Evolutionary conservation across 345 rosid species (phyloP).

Genomic region (Atalantia buxifolia): DNA sequence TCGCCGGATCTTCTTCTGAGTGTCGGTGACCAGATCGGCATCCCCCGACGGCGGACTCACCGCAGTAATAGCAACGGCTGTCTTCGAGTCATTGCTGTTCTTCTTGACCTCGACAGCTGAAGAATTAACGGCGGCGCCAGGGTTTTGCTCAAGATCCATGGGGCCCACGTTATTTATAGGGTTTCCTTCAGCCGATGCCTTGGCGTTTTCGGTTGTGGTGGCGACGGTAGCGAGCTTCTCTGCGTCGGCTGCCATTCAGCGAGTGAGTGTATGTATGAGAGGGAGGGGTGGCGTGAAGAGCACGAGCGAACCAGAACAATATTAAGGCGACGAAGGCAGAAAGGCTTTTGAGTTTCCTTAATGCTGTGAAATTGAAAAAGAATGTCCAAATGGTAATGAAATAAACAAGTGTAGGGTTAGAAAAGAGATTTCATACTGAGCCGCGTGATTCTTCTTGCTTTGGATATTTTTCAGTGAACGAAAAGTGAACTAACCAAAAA

Average conservation of each 20-base stretch:
- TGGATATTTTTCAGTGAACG: background rate
- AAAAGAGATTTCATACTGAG: background rate
- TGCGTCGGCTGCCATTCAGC: conserved; percentile 40
- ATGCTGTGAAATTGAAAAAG: background rate
- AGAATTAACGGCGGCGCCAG: conserved; percentile 8
- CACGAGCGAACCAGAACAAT: background rate
- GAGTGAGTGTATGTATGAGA: background rate
- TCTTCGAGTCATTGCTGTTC: conserved; percentile 34
- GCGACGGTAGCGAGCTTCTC: conserved; percentile 26
- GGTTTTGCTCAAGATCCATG: conserved; percentile 31
- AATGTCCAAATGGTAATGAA: background rate
- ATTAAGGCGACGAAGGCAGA: background rate
- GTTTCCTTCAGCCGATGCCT: conserved; percentile 24
- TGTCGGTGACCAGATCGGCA: conserved; percentile 39
- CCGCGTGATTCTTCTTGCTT: background rate
- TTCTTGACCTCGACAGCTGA: conserved; percentile 21
- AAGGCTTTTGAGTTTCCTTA: background rate
- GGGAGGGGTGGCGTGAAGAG: conserved; percentile 5
- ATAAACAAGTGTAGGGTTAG: background rate
- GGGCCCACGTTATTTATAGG: conserved; percentile 40
- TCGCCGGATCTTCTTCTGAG: conserved; percentile 81
- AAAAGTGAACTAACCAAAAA: background rate
- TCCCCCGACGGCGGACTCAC: conserved; percentile 26
- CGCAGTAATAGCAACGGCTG: background rate
- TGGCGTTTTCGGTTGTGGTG: conserved; percentile 8